phyloP scores from a whole-genome alignment of 768 basidiomycete species.

The Xerocomellus chrysenteron region DNA sequence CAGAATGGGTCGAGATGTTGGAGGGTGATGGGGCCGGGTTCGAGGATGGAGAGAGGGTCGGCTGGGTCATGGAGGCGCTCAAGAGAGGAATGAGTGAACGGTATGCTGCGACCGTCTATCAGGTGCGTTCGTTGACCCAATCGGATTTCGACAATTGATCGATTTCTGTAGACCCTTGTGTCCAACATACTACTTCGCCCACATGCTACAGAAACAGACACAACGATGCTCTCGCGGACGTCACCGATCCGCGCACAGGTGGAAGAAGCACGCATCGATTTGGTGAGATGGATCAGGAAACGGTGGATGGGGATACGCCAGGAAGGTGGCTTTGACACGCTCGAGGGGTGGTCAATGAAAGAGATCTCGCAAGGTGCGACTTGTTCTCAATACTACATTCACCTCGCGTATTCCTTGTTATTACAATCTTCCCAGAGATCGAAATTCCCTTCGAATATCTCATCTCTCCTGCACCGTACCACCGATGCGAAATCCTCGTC shows the following conservation, averaged over 20 bases:
- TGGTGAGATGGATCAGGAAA: slow-evolving; percentile 64
- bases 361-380: slow-evolving; percentile 57
- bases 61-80: slow-evolving; percentile 68
- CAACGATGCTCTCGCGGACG: slow-evolving; percentile 65
- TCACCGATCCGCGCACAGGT: slow-evolving; percentile 71
- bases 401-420: neutral
- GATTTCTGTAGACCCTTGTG: slow-evolving; percentile 56
- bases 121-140: too few species aligned
- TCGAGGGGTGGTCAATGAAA: slow-evolving; percentile 87
- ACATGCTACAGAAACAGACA: slow-evolving; percentile 54
- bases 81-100: slow-evolving; percentile 60
- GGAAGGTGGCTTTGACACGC: slow-evolving; percentile 72
- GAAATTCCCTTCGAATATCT: slow-evolving; percentile 81
- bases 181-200: slow-evolving; percentile 69
- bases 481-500: slow-evolving; percentile 24
- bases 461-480: slow-evolving; percentile 42
- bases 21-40: slow-evolving; percentile 71
- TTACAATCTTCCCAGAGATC: slow-evolving; percentile 52
- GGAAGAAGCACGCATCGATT: slow-evolving; percentile 56
- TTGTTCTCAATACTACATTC: neutral
- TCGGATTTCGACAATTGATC: neutral
- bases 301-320: slow-evolving; percentile 76
- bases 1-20: slow-evolving; percentile 76
- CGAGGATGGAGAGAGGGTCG: slow-evolving; percentile 76
- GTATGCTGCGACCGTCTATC: slow-evolving; percentile 46